Evolutionary conservation across 352 stramenopile genomes (phyloP).

Genomic region (Globisporangium canariense): DNA sequence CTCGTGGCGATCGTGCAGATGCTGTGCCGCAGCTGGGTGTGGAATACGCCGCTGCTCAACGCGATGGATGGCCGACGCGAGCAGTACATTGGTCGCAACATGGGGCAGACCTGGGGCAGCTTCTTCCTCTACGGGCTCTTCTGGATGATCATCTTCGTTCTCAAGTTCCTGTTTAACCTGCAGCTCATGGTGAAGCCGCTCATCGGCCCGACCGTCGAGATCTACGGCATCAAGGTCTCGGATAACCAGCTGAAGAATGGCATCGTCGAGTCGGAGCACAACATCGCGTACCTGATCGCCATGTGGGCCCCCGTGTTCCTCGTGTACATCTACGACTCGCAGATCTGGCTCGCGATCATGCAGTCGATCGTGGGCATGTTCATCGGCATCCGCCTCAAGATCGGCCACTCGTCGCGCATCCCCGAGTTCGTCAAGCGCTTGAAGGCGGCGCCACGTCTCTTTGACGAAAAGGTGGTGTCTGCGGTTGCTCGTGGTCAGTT

Average conservation of each 20-base stretch:
- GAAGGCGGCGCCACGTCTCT: constrained; percentile 58
- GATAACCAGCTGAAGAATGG: constrained; percentile 39
- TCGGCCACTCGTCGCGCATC: constrained; percentile 77
- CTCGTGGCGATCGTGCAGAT: constrained; percentile 66
- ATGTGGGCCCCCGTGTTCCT: constrained; percentile 81
- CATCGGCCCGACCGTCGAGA: constrained; percentile 94
- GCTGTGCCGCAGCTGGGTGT: constrained; percentile 54
- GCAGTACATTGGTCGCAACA: constrained; percentile 82
- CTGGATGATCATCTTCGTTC: constrained; percentile 81
- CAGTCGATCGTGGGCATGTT: constrained; percentile 71
- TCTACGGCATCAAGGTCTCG: constrained; percentile 81
- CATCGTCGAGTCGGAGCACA: constrained; percentile 72
- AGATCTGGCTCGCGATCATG: constrained; percentile 86
- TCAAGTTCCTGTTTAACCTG: constrained; percentile 98
- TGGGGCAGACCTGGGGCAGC: constrained; percentile 65
- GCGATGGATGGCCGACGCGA: constrained; percentile 63
- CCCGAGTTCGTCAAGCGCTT: constrained; percentile 69
- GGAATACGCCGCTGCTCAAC: constrained; percentile 51
- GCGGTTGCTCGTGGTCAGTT: constrained; percentile 60
- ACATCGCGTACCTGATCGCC: constrained; percentile 71
- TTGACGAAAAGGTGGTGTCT: constrained; percentile 80
- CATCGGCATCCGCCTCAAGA: constrained; percentile 78
- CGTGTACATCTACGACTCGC: constrained; percentile 85
- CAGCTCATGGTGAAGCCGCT: constrained; percentile 97
- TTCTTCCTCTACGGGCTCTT: constrained; percentile 71